A percentile compares a stretch with the other conserved stretches of the same genome.
phyloP scores from a whole-genome alignment of 1,284 basidiomycete genomes.

The Leccinum griseonigrum region DNA sequence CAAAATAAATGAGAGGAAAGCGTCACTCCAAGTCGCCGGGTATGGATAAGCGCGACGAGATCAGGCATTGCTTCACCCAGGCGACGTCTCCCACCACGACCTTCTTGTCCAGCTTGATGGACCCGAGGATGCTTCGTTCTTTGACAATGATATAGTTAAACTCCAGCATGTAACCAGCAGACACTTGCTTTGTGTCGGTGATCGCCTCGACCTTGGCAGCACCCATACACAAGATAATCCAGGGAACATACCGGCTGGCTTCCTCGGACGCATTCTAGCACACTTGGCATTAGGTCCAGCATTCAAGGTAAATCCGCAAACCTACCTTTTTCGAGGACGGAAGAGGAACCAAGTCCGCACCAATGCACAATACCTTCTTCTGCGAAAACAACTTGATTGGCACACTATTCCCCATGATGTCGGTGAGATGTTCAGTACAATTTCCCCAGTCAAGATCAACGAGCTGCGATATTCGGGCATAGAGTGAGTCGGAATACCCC shows the following conservation, averaged over 20 bases:
- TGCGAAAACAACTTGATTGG: conserved; percentile 53
- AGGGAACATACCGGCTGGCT: conserved; percentile 38
- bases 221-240: conserved; percentile 73
- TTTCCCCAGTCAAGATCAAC: conserved; percentile 73
- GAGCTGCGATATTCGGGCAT: conserved; percentile 61
- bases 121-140: conserved; percentile 37
- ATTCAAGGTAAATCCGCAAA: neutral
- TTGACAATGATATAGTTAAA: conserved; percentile 71
- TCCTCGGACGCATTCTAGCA: conserved; percentile 27
- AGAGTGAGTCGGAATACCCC: conserved; percentile 55
- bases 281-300: conserved; percentile 1
- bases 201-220: conserved; percentile 64
- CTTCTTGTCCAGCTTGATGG: conserved; percentile 26
- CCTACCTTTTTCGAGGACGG: conserved; percentile 37
- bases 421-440: conserved; percentile 47
- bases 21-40: conserved; percentile 14
- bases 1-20: neutral
- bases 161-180: conserved; percentile 27
- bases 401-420: conserved; percentile 57
- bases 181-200: conserved; percentile 37
- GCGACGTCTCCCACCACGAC: conserved; percentile 47
- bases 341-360: conserved; percentile 51
- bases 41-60: conserved; percentile 36
- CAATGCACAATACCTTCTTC: conserved; percentile 55
- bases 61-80: conserved; percentile 84